Evolutionary conservation across 2,329 filamentous ascomycete genomes (phyloP), one percentile per base, ranked within the genome.

Genomic region (Camillea tinctor): DNA sequence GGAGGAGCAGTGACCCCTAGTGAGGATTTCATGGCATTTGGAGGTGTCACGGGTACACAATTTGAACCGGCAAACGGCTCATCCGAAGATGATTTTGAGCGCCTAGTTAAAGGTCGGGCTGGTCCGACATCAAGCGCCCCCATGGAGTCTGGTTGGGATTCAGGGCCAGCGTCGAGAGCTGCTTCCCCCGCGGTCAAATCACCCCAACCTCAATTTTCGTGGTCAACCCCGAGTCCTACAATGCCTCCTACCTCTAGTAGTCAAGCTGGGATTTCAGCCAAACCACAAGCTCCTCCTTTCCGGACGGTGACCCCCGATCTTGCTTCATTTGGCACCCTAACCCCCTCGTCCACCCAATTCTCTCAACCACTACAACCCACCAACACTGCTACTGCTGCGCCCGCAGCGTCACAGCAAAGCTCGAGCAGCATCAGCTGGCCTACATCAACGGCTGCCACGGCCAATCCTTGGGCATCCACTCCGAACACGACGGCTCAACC

Each of bases 61-160:
- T 84, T 87, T 58, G 81, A 86, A 55, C 71, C 69, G 6, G 65
- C 79, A 50, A 83, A 81, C 54, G 81, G 83, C 8, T 80, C 82
- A 3, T 81, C 79, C 2, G 83, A 90, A 54, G 85, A 90, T 60
- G 92, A 96, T 71, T 99, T 98, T 70, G 93, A 97, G 73, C 86
- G 86, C 1, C 85, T 99, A 2, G 93, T 99, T 55, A 92, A 96
- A 70, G 94, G 94, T 8, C 86, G 85, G 58, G 78, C 81, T 52
- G 76, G 74, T 67, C 52, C 67, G 71, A 24, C 75, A 71, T 60
- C 67, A 59, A 69, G 70, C 20, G 76, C 76, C 44, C 72, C 79
- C 0, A 74, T 79, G 68, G 79, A 83, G 64, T 71, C 76, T 1
- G 78, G 81, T 57, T 87, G 84, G 84, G 84, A 86, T 54, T 62